Evolutionary conservation across 345 rosid species (phyloP), one percentile per base, ranked within the genome.

Genomic region (Citrus glauca): DNA sequence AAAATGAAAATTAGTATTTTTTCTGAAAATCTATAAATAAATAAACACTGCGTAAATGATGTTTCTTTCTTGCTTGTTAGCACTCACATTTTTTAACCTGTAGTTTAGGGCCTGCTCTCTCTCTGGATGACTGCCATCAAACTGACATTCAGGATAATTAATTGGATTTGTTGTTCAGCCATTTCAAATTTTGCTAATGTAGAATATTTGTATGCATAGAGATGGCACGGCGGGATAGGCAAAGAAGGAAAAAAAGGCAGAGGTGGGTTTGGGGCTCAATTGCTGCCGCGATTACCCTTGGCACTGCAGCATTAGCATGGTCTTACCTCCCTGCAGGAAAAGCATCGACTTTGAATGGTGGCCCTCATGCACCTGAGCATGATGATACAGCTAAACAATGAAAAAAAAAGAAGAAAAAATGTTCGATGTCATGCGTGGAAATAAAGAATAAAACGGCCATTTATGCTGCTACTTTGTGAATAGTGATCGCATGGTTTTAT

Each of bases 231-330:
- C 87, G 84, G 9, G 86, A 86, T 11, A 81, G 90, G 81, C 86
- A 87, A 69, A 80, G 45, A 59, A 89, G 89, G 84, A 91, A 89
- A 82, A 82, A 89, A 79, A 88, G 84, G 80, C 93, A 82, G 73
- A 81, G 83, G 61, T 93, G 96, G 97, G 77, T 92, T 40, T 93
- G 97, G 97, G 92, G 91, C 55, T 90, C 97, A 20, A 85, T 92
- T 78, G 93, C 91, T 69, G 86, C 85, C 38, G 88, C 83, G 35
- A 79, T 94, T 32, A 83, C 94, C 14, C 73, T 95, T 6, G 97
- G 99, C 62, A 82, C 88, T 66, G 91, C 91, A 69, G 92, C 92
- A 50, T 85, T 94, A 81, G 93, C 90, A 69, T 92, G 98, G 93
- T 84, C 95, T 6, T 92, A 89, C 76, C 78, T 88, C 64, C 91